Evolutionary conservation across 495 filamentous ascomycete species (phyloP).

Genomic region (Podospora anserina): DNA sequence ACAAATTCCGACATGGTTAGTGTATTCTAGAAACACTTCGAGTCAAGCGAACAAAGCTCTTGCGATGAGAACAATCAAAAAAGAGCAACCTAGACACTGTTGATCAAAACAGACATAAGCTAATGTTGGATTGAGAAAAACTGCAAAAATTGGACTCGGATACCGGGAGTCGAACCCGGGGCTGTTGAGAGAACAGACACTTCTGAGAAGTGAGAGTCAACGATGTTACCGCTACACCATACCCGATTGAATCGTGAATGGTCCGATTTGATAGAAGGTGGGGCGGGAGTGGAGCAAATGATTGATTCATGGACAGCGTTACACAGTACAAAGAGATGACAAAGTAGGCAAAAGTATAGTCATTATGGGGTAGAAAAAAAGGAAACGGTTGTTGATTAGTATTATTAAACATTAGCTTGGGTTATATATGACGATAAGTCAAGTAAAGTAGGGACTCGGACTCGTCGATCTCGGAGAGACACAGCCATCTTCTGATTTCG

Average conservation of each 20-base stretch:
- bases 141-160: slow-evolving; percentile 4
- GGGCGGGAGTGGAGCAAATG: not conserved
- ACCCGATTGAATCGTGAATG: slow-evolving; percentile 11
- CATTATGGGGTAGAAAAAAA: not conserved
- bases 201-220: slow-evolving; percentile 12
- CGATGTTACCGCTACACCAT: slow-evolving; percentile 12
- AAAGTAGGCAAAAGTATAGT: not conserved
- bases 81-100: too few relatives aligned
- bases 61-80: too few relatives aligned
- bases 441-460: not conserved
- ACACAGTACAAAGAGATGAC: not conserved
- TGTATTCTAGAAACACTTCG: too few relatives aligned
- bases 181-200: slow-evolving; percentile 11
- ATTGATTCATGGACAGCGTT: not conserved
- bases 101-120: too few relatives aligned
- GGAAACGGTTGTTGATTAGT: not conserved
- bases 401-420: not conserved
- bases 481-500: not conserved
- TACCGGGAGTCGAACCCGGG: slow-evolving; percentile 12
- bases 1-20: too few relatives aligned
- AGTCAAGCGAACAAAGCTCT: too few relatives aligned
- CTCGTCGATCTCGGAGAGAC: not conserved
- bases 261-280: not conserved
- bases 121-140: not conserved
- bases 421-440: not conserved